Percentiles rank a stretch among this genome's conserved stretches.
Conservation (phyloP, 305 asterid genomes). For the Withania somnifera region DNA sequence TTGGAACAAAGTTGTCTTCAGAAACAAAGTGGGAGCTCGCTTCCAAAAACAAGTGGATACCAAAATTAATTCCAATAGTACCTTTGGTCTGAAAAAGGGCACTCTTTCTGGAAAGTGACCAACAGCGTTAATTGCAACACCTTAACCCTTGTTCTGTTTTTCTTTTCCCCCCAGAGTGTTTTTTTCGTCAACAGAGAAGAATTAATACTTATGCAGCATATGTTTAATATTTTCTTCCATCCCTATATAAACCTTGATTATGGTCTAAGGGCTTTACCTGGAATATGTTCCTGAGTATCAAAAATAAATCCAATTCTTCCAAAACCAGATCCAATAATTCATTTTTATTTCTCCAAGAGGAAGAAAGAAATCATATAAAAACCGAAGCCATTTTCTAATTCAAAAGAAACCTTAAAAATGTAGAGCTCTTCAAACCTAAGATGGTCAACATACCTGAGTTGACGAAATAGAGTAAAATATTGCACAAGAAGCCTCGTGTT, state of each 20-base stretch:
- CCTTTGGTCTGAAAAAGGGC: background rate
- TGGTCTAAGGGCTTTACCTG: background rate
- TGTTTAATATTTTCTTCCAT: background rate
- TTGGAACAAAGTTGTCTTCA: background rate
- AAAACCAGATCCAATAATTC: background rate
- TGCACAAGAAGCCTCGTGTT: conserved; percentile 79
- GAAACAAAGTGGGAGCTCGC: background rate
- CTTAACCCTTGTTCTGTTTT: background rate
- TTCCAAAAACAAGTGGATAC: background rate
- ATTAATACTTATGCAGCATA: background rate
- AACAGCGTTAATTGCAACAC: background rate
- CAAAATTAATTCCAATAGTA: background rate
- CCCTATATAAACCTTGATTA: background rate
- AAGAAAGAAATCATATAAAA: background rate
- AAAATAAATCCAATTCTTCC: background rate
- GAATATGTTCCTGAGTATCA: background rate
- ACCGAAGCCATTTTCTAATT: background rate
- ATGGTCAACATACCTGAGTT: conserved; percentile 48
- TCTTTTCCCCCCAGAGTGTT: background rate
- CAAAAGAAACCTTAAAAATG: background rate
- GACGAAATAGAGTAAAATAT: conserved; percentile 93
- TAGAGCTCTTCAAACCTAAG: background rate
- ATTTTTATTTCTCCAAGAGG: background rate
- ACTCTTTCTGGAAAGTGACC: background rate
- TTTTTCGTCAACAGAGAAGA: background rate